Evolutionary conservation across 2,329 filamentous ascomycete species (phyloP).

Genomic region (Fusarium sp.): DNA sequence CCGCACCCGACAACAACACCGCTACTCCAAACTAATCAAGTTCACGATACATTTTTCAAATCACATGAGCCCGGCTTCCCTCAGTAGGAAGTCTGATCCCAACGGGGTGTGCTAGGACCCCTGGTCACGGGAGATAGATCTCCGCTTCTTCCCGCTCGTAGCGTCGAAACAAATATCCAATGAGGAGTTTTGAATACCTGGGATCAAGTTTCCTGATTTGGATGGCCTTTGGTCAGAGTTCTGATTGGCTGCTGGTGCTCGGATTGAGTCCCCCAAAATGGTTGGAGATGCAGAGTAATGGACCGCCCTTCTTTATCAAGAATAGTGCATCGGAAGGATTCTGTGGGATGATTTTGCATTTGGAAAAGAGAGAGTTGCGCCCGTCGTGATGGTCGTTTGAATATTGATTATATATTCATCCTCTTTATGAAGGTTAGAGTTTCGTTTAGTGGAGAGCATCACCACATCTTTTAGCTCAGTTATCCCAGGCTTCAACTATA

Average conservation of each 20-base stretch:
- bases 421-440: not conserved
- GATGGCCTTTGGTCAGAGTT: not conserved
- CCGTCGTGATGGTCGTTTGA: not conserved
- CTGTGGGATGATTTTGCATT: not conserved
- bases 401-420: not conserved
- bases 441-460: not conserved
- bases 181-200: not conserved
- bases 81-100: not conserved
- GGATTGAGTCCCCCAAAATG: not conserved
- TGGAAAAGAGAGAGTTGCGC: not conserved
- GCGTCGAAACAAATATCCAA: not conserved
- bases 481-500: too few species aligned
- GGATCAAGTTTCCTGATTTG: not conserved
- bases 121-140: not conserved
- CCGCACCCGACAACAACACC: not conserved
- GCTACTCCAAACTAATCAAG: not conserved
- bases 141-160: not conserved
- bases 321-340: not conserved
- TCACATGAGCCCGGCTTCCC: not conserved
- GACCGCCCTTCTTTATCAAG: conserved; percentile 1
- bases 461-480: too few species aligned
- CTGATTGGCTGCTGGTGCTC: not conserved
- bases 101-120: not conserved
- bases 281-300: not conserved
- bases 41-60: not conserved